Evolutionary conservation across 164 flowering plant species (phyloP).

Genomic region (Saururus chinensis): DNA sequence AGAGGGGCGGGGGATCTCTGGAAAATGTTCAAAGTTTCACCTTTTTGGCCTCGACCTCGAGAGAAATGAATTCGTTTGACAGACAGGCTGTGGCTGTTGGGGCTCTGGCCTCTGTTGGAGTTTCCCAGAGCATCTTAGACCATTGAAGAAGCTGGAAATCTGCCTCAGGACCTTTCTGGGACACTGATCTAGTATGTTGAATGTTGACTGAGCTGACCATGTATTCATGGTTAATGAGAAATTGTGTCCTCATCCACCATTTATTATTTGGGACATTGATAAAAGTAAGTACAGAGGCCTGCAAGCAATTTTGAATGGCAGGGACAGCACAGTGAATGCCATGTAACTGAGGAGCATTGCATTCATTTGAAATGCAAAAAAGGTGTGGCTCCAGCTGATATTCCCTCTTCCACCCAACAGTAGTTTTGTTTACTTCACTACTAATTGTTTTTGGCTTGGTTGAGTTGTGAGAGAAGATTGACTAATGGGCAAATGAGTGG

Average conservation of each 20-base stretch:
- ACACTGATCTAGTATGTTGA: not conserved
- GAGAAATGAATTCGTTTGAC: not conserved
- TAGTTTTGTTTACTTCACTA: not conserved
- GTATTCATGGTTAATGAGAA: not conserved
- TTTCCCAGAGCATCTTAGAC: not conserved
- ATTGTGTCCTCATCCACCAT: not conserved
- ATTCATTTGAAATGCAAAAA: too few species aligned
- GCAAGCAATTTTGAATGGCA: not conserved
- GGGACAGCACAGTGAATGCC: not conserved
- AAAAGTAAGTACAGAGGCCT: not conserved
- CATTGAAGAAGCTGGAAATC: not conserved
- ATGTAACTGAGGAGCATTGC: too few species aligned
- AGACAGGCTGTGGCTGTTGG: not conserved
- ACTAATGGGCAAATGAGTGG: not conserved
- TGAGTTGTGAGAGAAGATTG: not conserved
- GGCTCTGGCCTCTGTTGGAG: not conserved
- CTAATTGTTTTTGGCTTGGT: not conserved
- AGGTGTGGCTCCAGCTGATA: too few species aligned
- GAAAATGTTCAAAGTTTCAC: not conserved
- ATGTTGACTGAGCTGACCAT: not conserved
- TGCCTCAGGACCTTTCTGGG: not conserved
- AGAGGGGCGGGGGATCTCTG: not conserved
- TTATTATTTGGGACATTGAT: too few species aligned
- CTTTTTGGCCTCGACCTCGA: not conserved
- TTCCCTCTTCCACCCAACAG: too few species aligned